Evolutionary conservation across 2,329 filamentous ascomycete genomes (phyloP).

Genomic region (Chaetomium strumarium): DNA sequence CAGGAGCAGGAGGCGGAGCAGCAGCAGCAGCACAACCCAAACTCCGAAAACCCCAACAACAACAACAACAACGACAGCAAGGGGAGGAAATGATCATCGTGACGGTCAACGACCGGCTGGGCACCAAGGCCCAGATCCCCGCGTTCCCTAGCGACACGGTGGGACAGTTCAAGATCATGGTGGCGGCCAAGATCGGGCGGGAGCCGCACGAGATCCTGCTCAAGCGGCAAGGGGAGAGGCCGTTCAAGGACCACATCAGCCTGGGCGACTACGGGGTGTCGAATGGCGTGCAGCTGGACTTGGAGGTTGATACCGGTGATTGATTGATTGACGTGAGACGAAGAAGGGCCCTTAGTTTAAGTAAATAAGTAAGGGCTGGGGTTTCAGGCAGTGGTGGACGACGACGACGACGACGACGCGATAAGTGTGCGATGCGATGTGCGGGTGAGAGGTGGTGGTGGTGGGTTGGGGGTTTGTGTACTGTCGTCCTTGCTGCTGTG

Average conservation of each 20-base stretch:
- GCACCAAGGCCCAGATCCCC: constrained; percentile 91
- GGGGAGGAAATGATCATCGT: constrained; percentile 86
- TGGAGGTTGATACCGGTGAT: constrained; percentile 57
- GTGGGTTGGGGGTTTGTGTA: not conserved
- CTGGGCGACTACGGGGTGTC: constrained; percentile 91
- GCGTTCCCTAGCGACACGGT: constrained; percentile 81
- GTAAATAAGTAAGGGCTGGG: no score
- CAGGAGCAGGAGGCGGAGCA: no score
- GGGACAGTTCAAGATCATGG: constrained; percentile 83
- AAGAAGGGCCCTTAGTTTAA: no score
- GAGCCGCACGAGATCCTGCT: constrained; percentile 88
- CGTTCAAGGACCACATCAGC: constrained; percentile 86
- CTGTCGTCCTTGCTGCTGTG: no score
- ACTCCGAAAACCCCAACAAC: constrained; percentile 28
- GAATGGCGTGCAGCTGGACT: constrained; percentile 70
- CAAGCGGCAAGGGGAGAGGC: constrained; percentile 84
- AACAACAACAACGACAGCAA: constrained; percentile 22
- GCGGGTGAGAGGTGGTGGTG: no score
- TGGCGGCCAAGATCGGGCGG: constrained; percentile 81
- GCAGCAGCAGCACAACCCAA: constrained; percentile 27
- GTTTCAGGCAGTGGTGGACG: no score
- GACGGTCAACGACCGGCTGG: constrained; percentile 88
- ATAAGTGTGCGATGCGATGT: no score
- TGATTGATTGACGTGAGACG: constrained; percentile 30
- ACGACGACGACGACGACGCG: no score